Base-by-base conservation (phyloP, 2,329 filamentous ascomycete genomes). In the Fonsecaea nubica region DNA sequence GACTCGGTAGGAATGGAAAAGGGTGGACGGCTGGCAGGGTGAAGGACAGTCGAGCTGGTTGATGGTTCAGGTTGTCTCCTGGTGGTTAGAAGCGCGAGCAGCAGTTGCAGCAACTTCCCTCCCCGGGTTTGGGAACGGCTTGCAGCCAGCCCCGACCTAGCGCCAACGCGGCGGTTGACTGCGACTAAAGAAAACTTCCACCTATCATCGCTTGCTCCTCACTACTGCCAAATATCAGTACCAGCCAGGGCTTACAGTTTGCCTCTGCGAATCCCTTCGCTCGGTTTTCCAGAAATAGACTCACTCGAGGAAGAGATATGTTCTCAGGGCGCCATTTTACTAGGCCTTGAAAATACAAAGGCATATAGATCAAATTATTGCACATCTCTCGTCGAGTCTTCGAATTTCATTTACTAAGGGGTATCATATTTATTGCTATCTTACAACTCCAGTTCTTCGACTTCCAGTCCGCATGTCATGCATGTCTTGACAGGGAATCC, bases 401-500 rank as follows among this genome's bases (percentile, higher is more conserved):
- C 21, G 15, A 25, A 25, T 36, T 33, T 35, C 30, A 36, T 15
- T 13, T n/a, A 33, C 15, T 12, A 18, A 48, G 58, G 45, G 58
- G 58, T 61, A 61, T 61, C 48, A 38, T 61, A 40, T 9, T 59
- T 15, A 35, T 25, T 15, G 12, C 7, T 35, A 13, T 50, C 45
- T 45, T 75, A 89, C 69, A 89, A 85, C 69, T 89, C 87, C 72
- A 90, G 71, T 76, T 90, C 87, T 74, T 90, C 87, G 55, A 89
- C 85, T 76, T 89, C 87, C 85, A 90, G 88, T 15, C 86, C 87
- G 78, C 87, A 90, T 67, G 87, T 86, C 12, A 85, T 81, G 74
- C 87, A 89, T 36, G 80, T 92, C 85, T 96, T 97, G 62, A 92
- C 87, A 48, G 86, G 77, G 10, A 83, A 80, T 0, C 82, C 72